Conservation (phyloP, 108 stramenopile species). For the Nannochloropsis gaditana region DNA sequence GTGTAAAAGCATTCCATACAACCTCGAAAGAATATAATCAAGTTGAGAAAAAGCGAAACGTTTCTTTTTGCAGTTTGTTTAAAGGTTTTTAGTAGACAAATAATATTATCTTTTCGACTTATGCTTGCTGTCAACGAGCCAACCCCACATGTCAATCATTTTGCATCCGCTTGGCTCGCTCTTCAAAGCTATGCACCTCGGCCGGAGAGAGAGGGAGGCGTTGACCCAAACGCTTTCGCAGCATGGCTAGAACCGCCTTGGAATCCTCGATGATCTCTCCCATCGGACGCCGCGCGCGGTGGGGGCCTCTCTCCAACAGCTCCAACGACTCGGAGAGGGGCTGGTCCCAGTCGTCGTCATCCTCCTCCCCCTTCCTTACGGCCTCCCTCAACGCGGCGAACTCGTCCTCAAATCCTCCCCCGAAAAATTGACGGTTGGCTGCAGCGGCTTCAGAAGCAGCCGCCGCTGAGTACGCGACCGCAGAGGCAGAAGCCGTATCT, state of each 20-base stretch:
- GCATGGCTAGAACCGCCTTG: background rate
- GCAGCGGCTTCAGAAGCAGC: constrained; percentile 10
- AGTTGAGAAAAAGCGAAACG: too few species aligned
- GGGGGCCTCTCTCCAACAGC: background rate
- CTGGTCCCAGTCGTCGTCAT: background rate
- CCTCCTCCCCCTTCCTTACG: background rate
- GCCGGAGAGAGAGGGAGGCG: background rate
- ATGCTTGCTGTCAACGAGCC: too few species aligned
- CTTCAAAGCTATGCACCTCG: constrained; percentile 17
- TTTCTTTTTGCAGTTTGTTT: too few species aligned
- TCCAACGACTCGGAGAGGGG: background rate
- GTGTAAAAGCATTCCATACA: too few species aligned
- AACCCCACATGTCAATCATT: background rate
- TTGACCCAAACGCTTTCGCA: background rate
- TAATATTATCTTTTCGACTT: too few species aligned
- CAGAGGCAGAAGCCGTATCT: background rate
- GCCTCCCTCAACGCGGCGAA: background rate
- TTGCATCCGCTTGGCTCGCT: background rate
- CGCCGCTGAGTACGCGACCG: background rate
- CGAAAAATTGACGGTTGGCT: background rate
- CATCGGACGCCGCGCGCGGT: background rate
- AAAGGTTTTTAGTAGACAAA: too few species aligned
- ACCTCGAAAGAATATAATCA: too few species aligned
- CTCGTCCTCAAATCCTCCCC: background rate
- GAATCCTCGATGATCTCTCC: constrained; percentile 9